Evolutionary conservation across 768 basidiomycete species (phyloP).

Genomic region (Ephemerocybe angulata): DNA sequence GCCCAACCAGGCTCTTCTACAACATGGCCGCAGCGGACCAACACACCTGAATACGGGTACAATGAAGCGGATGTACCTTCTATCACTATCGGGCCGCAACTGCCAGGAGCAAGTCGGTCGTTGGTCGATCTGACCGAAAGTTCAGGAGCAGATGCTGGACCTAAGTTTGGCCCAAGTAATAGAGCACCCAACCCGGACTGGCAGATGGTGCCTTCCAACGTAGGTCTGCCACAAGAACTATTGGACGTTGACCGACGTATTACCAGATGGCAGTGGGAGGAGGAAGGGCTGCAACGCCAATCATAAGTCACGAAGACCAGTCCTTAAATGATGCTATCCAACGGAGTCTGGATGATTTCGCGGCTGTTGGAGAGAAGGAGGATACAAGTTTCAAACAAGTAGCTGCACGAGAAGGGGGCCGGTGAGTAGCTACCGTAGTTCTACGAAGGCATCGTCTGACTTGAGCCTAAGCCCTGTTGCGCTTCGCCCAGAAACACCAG

Average conservation of each 20-base stretch:
- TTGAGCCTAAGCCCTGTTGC: constrained; percentile 57
- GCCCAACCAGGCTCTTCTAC: background rate
- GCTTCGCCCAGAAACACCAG: constrained; percentile 52
- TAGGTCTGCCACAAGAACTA: constrained; percentile 26
- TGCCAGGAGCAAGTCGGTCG: background rate
- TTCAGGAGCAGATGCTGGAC: constrained; percentile 32
- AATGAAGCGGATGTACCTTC: background rate
- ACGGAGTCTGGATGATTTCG: constrained; percentile 59
- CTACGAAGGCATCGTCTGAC: background rate
- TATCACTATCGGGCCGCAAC: background rate
- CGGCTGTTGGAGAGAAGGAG: constrained; percentile 44
- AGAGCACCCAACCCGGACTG: constrained; percentile 63
- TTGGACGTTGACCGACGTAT: constrained; percentile 8
- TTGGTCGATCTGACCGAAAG: constrained; percentile 14
- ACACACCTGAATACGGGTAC: constrained; percentile 26
- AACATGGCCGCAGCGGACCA: constrained; percentile 20
- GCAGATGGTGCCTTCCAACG: constrained; percentile 69
- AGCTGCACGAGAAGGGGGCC: constrained; percentile 51
- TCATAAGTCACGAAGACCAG: constrained; percentile 52
- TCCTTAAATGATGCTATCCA: constrained; percentile 67
- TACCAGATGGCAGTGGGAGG: constrained; percentile 23
- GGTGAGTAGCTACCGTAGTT: constrained; percentile 37
- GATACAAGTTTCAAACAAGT: constrained; percentile 49
- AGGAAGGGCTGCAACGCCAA: constrained; percentile 27
- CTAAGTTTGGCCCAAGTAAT: constrained; percentile 55